These are phyloP conservation scores for Populus alba DNA, from an alignment of 345 rosid genomes.

Conservation along the genomic window DNA sequence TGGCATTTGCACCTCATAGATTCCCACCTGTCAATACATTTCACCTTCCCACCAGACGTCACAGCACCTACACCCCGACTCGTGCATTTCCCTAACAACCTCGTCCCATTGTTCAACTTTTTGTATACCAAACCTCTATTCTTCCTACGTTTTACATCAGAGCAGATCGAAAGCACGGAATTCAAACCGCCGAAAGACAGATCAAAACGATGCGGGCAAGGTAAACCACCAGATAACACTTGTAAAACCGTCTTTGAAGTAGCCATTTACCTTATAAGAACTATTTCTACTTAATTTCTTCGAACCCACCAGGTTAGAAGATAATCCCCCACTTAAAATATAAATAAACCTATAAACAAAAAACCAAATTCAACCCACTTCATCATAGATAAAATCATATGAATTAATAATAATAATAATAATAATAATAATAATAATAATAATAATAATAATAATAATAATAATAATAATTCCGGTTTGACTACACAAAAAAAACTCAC, in stretches of 20 bases:
- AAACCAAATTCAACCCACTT: background rate
- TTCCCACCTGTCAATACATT: slow-evolving; percentile 8
- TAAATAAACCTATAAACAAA: background rate
- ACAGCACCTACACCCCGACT: background rate
- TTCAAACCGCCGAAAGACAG: slow-evolving; percentile 19
- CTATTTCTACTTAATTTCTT: background rate
- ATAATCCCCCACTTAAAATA: background rate
- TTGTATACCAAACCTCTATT: slow-evolving; percentile 16
- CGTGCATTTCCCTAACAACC: slow-evolving; percentile 7
- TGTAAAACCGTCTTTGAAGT: slow-evolving; percentile 41
- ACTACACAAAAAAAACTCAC: no score
- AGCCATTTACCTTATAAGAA: slow-evolving; percentile 30
- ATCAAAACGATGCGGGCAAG: slow-evolving; percentile 20
- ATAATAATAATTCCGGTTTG: no score
- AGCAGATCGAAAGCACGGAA: slow-evolving; percentile 21
- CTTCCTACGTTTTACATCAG: slow-evolving; percentile 11
- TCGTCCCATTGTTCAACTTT: slow-evolving; percentile 14
- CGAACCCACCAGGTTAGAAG: background rate
- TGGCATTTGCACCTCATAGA: slow-evolving; percentile 42
- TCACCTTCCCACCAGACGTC: background rate
- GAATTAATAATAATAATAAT: no score
- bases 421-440: no score
- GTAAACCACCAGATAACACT: slow-evolving; percentile 26
- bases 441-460: no score
- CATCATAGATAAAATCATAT: no score